phyloP scores from a whole-genome alignment of 192 early-diverging fungal species.

The Coemansia sp. region DNA sequence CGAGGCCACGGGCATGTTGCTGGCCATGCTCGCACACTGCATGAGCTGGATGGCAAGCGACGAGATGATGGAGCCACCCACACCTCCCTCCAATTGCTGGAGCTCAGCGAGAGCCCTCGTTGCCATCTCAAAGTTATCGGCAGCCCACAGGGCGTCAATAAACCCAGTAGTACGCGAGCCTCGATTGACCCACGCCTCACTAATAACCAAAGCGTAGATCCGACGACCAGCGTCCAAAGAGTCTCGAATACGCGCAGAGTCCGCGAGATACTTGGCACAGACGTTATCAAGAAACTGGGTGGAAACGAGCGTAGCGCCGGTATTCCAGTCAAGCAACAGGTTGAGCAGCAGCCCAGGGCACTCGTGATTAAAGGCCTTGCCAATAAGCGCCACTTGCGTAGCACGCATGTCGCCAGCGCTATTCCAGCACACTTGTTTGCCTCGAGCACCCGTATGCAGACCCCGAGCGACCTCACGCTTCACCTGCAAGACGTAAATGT shows the following conservation, averaged over 20 bases:
- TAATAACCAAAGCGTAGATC: constrained; percentile 2
- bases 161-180: constrained; percentile 7
- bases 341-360: constrained; percentile 32
- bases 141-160: constrained; percentile 20
- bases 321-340: constrained; percentile 25
- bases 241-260: neutral
- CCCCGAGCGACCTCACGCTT: constrained; percentile 22
- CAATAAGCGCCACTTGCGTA: constrained; percentile 12
- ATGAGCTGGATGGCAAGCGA: constrained; percentile 25
- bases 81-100: neutral
- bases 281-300: neutral
- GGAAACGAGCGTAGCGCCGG: neutral
- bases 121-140: constrained; percentile 5
- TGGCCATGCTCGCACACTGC: constrained; percentile 8
- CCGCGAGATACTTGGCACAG: neutral
- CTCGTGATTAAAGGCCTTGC: constrained; percentile 1
- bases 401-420: neutral
- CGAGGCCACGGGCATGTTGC: neutral
- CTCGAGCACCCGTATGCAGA: neutral
- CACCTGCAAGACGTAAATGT: constrained; percentile 15
- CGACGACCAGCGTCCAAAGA: neutral
- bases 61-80: constrained; percentile 12
- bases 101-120: neutral
- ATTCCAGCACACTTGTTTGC: neutral
- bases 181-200: neutral